Evolutionary conservation across 352 stramenopile species (phyloP).

Genomic region (Aphanomyces invadans): DNA sequence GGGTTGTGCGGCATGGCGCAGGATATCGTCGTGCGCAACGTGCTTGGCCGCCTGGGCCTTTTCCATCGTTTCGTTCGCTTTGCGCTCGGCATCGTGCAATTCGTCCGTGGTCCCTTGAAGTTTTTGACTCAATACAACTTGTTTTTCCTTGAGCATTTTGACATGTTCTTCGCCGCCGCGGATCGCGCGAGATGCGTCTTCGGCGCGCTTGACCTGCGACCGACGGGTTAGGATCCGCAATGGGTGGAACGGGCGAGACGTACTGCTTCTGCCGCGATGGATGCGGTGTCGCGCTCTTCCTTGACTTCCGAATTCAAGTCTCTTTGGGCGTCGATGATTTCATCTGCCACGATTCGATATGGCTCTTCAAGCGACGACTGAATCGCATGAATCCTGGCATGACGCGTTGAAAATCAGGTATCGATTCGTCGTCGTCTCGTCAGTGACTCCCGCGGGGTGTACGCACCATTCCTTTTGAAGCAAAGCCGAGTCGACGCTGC

Average conservation of each 20-base stretch:
- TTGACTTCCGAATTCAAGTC: constrained; percentile 36
- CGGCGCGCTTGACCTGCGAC: constrained; percentile 7
- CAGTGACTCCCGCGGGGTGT: background rate
- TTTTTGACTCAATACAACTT: background rate
- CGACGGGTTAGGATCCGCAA: background rate
- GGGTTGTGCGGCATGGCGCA: background rate
- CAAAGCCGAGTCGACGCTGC: constrained; percentile 46
- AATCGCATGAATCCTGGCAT: constrained; percentile 43
- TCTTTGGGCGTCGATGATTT: constrained; percentile 62
- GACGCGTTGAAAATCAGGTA: no score
- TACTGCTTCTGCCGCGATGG: constrained; percentile 8
- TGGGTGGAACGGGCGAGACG: background rate
- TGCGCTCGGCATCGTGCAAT: background rate
- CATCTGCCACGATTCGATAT: constrained; percentile 58
- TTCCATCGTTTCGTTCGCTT: background rate
- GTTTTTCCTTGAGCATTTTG: background rate
- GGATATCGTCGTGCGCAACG: constrained; percentile 13
- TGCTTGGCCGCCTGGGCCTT: background rate
- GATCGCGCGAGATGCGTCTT: constrained; percentile 14
- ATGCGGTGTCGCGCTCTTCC: constrained; percentile 30
- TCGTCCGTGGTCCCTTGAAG: background rate
- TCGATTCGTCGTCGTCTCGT: background rate
- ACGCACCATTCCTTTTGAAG: constrained; percentile 40
- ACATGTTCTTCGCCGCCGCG: constrained; percentile 13
- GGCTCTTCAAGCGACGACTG: constrained; percentile 63